Base-by-base conservation (phyloP, 1,284 basidiomycete species). In the Sporisorium reilianum region DNA sequence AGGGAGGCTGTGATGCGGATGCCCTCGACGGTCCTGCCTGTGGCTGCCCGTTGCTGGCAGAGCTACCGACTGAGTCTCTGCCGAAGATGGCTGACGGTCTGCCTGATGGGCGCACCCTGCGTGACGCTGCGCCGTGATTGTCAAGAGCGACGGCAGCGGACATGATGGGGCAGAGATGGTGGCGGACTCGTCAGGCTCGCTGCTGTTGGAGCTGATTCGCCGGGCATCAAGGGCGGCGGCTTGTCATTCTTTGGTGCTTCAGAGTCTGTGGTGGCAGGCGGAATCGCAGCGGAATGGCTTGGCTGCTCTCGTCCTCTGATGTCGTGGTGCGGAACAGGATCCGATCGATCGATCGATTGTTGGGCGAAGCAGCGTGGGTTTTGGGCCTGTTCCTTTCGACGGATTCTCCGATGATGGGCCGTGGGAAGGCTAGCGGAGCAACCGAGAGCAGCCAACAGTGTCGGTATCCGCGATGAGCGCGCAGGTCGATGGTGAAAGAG, bases 1-100 rank as follows among this genome's bases (percentile, higher is more conserved):
- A 6, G 1, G 38, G 28, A 30, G 46, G 12, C n/a, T 26, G 44
- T 14, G 42, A 32, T 8, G 41, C 26, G 5, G 44, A 11, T 5
- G 11, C 11, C 20, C 50, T 45, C 20, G 67, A 70, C n/a, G 67
- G 58, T 3, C 57, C 54, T 23, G 62, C 57, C 25, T 44, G 30
- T 1, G 57, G 20, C 20, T 42, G 56, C 10, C 18, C 32, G 12
- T 0, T 41, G 50, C 23, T 41, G 2, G 8, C 4, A 25, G 34
- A 54, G 11, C 30, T n/a, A 20, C 1, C 11, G 48, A 20, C 20
- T 12, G 22, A 30, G n/a, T 22, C 48, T 22, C 48, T 34, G 38
- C n/a, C 25, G 34, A 10, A 38, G 36, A 10, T 25, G 16, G 16
- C 22, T 5, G 34, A 26, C 22, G 36, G 9, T n/a, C 16, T 25